phyloP scores from a whole-genome alignment of 106 monocot genomes.

The Cymbidium sinense region DNA sequence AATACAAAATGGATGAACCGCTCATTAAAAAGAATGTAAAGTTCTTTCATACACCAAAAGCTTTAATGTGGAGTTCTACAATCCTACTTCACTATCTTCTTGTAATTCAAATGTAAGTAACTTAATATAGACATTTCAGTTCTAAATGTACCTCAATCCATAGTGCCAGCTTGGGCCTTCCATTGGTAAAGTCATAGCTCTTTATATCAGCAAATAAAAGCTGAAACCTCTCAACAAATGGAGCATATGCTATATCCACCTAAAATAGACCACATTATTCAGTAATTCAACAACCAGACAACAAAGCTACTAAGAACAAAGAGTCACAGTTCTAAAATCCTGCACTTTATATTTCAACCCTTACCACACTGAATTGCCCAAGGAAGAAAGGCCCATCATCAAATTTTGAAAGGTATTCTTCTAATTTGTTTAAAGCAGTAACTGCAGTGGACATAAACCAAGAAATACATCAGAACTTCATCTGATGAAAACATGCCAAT shows the following conservation, averaged over 20 bases:
- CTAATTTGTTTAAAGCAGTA: constrained; percentile 61
- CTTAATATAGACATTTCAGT: background rate
- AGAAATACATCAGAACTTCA: background rate
- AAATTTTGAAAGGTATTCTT: constrained; percentile 57
- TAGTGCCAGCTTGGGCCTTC: constrained; percentile 53
- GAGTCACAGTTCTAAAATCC: background rate
- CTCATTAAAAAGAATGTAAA: too few relatives aligned
- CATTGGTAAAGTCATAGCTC: constrained; percentile 70
- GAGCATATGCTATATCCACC: constrained; percentile 87
- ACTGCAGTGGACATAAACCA: constrained; percentile 13
- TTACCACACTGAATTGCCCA: constrained; percentile 78
- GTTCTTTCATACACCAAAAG: too few relatives aligned
- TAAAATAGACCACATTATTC: constrained; percentile 11
- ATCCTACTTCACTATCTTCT: too few relatives aligned
- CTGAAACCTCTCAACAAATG: constrained; percentile 83
- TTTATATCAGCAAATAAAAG: constrained; percentile 39
- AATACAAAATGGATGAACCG: too few relatives aligned
- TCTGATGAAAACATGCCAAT: background rate
- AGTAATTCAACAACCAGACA: background rate
- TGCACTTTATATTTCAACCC: background rate
- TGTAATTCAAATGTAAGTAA: background rate
- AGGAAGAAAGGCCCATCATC: constrained; percentile 87
- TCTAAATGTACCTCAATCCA: constrained; percentile 61
- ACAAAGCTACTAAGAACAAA: background rate
- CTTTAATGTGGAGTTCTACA: too few relatives aligned